phyloP scores from a whole-genome alignment of 352 stramenopile species.

The Aphanomyces invadans region DNA sequence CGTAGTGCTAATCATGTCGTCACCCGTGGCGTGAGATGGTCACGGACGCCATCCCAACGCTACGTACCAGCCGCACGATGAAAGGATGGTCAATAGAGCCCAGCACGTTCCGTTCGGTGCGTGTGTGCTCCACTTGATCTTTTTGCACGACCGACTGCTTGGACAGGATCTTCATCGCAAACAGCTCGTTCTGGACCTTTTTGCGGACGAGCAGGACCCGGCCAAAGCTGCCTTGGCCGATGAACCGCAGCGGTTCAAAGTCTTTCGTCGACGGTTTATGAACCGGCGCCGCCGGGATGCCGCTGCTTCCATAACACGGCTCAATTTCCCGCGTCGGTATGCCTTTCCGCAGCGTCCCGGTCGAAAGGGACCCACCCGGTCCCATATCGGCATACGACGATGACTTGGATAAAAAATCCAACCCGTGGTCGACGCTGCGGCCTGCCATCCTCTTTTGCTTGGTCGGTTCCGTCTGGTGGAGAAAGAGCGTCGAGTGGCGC shows the following conservation, averaged over 20 bases:
- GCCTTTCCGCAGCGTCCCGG: too few relatives aligned
- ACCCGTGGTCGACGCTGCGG: background rate
- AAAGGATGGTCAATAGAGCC: slow-evolving; percentile 78
- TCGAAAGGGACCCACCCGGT: too few relatives aligned
- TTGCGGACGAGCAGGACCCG: slow-evolving; percentile 87
- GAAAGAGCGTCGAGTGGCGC: slow-evolving; percentile 3
- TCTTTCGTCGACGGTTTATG: slow-evolving; percentile 73
- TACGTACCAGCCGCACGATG: slow-evolving; percentile 58
- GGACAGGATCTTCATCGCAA: slow-evolving; percentile 78
- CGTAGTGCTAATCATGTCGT: slow-evolving; percentile 42
- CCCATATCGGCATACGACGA: background rate
- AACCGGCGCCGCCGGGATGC: background rate
- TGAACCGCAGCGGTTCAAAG: slow-evolving; percentile 86
- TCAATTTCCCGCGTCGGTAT: background rate
- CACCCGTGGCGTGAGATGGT: too few relatives aligned
- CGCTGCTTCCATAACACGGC: background rate
- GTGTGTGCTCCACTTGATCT: slow-evolving; percentile 76
- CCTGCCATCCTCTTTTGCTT: slow-evolving; percentile 1
- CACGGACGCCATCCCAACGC: too few relatives aligned
- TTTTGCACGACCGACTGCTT: slow-evolving; percentile 74
- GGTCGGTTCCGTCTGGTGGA: background rate
- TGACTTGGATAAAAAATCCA: slow-evolving; percentile 1
- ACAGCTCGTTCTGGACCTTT: slow-evolving; percentile 65
- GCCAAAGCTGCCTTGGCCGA: slow-evolving; percentile 89
- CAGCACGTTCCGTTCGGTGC: slow-evolving; percentile 74